Conservation (phyloP, 768 basidiomycete species). For the Basidioascus undulatus region DNA sequence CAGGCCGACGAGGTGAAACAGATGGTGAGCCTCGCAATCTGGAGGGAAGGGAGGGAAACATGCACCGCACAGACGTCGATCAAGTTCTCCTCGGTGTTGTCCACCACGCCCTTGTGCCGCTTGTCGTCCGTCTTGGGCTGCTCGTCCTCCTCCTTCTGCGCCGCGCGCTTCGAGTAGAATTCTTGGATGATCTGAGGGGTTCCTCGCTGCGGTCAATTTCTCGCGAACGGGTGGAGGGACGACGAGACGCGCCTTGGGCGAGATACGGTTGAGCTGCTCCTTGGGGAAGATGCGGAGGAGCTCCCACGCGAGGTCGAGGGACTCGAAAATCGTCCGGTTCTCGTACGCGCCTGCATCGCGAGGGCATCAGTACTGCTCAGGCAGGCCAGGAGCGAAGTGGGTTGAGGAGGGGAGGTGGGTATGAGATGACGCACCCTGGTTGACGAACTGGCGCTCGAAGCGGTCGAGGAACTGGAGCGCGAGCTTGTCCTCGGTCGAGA, state of each 20-base stretch:
- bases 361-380: not conserved
- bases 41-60: too few species aligned
- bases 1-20: too few species aligned
- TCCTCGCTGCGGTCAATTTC: too few species aligned
- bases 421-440: conserved; percentile 41
- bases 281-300: conserved; percentile 95
- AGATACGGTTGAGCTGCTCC: conserved; percentile 93
- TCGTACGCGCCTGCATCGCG: conserved; percentile 57
- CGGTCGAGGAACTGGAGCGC: conserved; percentile 87
- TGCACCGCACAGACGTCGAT: too few species aligned
- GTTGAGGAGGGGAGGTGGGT: not conserved
- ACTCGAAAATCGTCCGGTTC: conserved; percentile 86
- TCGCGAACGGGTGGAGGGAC: not conserved
- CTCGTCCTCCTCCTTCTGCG: too few species aligned
- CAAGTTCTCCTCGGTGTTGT: not conserved
- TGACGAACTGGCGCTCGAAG: conserved; percentile 92
- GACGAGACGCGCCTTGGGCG: conserved; percentile 45
- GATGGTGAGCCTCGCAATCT: too few species aligned
- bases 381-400: not conserved
- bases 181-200: too few species aligned
- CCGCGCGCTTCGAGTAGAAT: too few species aligned
- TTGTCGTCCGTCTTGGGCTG: too few species aligned
- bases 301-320: conserved; percentile 89
- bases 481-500: conserved; percentile 83
- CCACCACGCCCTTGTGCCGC: not conserved